Percentiles rank a stretch among this genome's conserved stretches.
These are phyloP conservation scores for Lagerstroemia speciosa DNA, from an alignment of 345 rosid species.

Conservation along the genomic window DNA sequence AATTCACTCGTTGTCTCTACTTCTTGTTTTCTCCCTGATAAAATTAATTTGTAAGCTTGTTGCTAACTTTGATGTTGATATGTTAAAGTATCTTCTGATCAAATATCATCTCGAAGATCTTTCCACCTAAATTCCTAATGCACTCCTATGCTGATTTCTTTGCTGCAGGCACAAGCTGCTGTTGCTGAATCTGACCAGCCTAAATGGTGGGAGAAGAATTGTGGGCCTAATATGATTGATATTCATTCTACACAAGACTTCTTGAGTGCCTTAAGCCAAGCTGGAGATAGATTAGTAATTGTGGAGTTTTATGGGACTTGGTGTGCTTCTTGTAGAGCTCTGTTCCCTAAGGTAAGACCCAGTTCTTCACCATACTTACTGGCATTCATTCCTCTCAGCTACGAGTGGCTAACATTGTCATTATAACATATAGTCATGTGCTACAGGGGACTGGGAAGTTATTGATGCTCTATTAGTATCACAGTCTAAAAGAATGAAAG, in stretches of 20 bases:
- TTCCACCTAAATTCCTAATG: no score
- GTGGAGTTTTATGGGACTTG: conserved; percentile 95
- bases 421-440: background rate
- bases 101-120: no score
- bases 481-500: no score
- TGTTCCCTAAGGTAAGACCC: conserved; percentile 64
- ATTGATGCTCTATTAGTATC: background rate
- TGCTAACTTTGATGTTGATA: no score
- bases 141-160: conserved; percentile 11
- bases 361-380: background rate
- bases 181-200: conserved; percentile 66
- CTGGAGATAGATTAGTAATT: conserved; percentile 77
- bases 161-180: conserved; percentile 50
- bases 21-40: no score
- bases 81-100: background rate
- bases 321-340: conserved; percentile 92
- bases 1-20: no score
- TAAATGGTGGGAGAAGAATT: conserved; percentile 90
- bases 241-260: conserved; percentile 86
- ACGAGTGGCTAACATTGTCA: background rate
- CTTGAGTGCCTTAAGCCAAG: conserved; percentile 58
- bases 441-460: background rate
- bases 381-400: background rate
- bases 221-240: conserved; percentile 85
- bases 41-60: no score